Conservation (phyloP, 441 rosid species). For the Macaranga tanarius region DNA sequence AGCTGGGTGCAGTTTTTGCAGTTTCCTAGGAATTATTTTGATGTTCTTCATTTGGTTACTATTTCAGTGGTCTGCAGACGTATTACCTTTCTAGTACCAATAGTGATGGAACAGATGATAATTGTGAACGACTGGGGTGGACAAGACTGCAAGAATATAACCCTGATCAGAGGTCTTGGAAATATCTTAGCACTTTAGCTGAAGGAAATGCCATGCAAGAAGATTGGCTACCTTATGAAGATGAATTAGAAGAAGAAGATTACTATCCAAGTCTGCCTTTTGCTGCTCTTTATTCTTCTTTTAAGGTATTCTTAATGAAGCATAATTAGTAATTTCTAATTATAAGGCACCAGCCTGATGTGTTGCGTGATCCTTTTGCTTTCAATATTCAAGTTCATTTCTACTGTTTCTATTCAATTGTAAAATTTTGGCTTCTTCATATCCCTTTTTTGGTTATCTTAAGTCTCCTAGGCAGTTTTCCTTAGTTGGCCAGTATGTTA, state of each 20-base stretch:
- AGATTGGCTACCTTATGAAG: slow-evolving; percentile 50
- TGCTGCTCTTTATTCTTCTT: slow-evolving; percentile 83
- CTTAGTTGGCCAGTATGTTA: not conserved
- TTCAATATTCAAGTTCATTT: not conserved
- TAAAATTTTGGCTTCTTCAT: not conserved
- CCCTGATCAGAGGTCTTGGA: slow-evolving; percentile 79
- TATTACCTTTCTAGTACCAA: slow-evolving; percentile 64
- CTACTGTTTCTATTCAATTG: not conserved
- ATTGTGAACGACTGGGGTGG: slow-evolving; percentile 76
- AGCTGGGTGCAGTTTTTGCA: slow-evolving; percentile 6
- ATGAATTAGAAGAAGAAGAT: slow-evolving; percentile 83
- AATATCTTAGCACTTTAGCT: slow-evolving; percentile 63
- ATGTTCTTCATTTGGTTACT: slow-evolving; percentile 1
- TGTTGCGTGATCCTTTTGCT: not conserved
- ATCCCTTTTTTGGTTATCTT: not conserved
- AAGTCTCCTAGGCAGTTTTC: not conserved
- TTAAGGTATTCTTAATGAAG: slow-evolving; percentile 49
- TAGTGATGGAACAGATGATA: slow-evolving; percentile 68
- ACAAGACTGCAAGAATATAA: slow-evolving; percentile 68
- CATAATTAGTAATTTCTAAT: not conserved
- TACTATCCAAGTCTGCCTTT: slow-evolving; percentile 92
- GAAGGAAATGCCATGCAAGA: slow-evolving; percentile 45
- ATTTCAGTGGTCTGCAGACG: slow-evolving; percentile 69
- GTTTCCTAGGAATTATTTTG: not conserved
- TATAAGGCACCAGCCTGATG: not conserved